Percentiles rank a stretch among this genome's conserved stretches.
These are phyloP conservation scores for Boletus eberwhitei DNA, from an alignment of 768 basidiomycete genomes.

Conservation along the genomic window DNA sequence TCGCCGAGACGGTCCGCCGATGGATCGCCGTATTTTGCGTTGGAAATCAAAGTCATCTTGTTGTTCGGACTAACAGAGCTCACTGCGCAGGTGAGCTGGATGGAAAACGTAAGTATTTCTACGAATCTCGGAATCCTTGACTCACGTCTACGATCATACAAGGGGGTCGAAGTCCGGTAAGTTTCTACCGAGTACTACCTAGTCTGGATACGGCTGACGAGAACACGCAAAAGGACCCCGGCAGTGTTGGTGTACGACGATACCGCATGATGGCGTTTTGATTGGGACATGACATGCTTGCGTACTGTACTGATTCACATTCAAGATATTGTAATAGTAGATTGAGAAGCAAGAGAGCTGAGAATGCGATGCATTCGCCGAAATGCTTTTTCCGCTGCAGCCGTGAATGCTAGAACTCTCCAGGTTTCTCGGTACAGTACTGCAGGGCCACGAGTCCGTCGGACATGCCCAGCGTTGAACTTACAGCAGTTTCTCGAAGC, in stretches of 20 bases:
- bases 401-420: no score
- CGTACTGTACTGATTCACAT: background rate
- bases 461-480: no score
- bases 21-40: conserved; percentile 23
- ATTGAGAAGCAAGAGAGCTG: background rate
- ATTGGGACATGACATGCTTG: background rate
- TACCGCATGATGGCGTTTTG: background rate
- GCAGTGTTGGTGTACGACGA: conserved; percentile 32
- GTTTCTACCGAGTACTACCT: background rate
- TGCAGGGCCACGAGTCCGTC: no score
- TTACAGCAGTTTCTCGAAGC: no score
- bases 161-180: conserved; percentile 40
- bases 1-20: conserved; percentile 18
- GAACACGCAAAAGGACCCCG: conserved; percentile 19
- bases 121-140: background rate
- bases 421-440: no score
- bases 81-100: conserved; percentile 50
- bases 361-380: no score
- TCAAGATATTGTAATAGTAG: background rate
- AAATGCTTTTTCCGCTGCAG: no score
- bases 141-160: background rate
- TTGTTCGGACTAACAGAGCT: conserved; percentile 54
- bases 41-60: conserved; percentile 38
- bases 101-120: conserved; percentile 40
- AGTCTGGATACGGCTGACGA: background rate